Percentiles rank a stretch among this genome's conserved stretches.
phyloP scores from a whole-genome alignment of 2,329 filamentous ascomycete genomes.

The Trichoderma afroharzianum region DNA sequence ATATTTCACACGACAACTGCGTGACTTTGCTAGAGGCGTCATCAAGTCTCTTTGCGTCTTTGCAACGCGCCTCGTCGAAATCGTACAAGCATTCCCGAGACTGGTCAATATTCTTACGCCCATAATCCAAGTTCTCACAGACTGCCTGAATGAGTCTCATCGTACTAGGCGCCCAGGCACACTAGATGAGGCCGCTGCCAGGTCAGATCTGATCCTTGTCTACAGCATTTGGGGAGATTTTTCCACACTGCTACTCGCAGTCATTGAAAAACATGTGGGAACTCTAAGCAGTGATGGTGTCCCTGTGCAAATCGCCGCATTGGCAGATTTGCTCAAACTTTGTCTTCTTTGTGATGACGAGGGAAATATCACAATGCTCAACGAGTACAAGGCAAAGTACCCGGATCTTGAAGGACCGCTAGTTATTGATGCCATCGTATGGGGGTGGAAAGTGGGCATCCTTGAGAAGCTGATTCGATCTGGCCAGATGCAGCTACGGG shows the following conservation, averaged over 20 bases:
- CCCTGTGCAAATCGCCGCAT: conserved; percentile 34
- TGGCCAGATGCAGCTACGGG: conserved; percentile 85
- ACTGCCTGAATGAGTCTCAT: conserved; percentile 31
- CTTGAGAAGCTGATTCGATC: conserved; percentile 72
- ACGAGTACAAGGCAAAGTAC: conserved; percentile 26
- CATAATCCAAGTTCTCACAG: conserved; percentile 35
- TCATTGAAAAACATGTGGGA: conserved; percentile 56
- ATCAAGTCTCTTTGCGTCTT: conserved; percentile 43
- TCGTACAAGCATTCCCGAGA: conserved; percentile 46
- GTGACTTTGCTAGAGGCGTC: conserved; percentile 39
- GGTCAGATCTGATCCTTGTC: conserved; percentile 37
- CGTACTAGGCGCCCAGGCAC: conserved; percentile 23
- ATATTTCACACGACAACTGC: conserved; percentile 44
- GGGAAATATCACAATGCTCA: conserved; percentile 31
- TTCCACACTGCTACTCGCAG: conserved; percentile 40
- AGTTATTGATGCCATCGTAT: conserved; percentile 49
- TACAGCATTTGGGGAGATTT: conserved; percentile 43
- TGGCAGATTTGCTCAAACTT: conserved; percentile 44
- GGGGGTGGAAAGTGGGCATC: conserved; percentile 67
- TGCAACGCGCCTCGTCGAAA: conserved; percentile 36
- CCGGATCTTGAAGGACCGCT: conserved; percentile 38
- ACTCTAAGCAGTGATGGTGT: conserved; percentile 46
- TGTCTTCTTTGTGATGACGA: conserved; percentile 38
- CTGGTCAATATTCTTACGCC: conserved; percentile 42
- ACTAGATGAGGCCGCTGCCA: conserved; percentile 25